Conservation (phyloP, 1,284 basidiomycete species). For the Cryptococcus deneoformans region DNA sequence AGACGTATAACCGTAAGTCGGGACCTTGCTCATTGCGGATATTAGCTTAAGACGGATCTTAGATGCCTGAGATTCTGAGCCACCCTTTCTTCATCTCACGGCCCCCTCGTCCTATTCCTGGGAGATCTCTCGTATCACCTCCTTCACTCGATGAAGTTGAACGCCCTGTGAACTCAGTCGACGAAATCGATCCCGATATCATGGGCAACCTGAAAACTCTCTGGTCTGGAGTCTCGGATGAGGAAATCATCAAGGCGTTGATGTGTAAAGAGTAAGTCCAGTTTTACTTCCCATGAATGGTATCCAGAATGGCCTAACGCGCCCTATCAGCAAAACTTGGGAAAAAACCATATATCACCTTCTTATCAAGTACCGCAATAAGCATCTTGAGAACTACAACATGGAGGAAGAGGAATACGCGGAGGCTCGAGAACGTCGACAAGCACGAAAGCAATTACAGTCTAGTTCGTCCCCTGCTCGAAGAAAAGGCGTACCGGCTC, state of each 20-base stretch:
- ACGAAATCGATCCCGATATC: slow-evolving; percentile 82
- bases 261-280: slow-evolving; percentile 52
- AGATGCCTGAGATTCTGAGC: slow-evolving; percentile 77
- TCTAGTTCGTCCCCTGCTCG: slow-evolving; percentile 25
- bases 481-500: slow-evolving; percentile 22
- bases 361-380: slow-evolving; percentile 70
- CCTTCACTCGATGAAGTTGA: slow-evolving; percentile 69
- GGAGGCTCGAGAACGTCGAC: slow-evolving; percentile 25
- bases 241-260: slow-evolving; percentile 67
- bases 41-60: slow-evolving; percentile 25
- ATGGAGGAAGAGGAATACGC: slow-evolving; percentile 53
- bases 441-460: slow-evolving; percentile 17
- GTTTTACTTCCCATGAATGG: neutral
- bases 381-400: slow-evolving; percentile 64
- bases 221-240: slow-evolving; percentile 75
- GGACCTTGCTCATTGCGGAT: neutral
- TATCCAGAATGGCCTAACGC: neutral
- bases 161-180: slow-evolving; percentile 59
- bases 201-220: slow-evolving; percentile 86
- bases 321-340: slow-evolving; percentile 66
- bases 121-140: slow-evolving; percentile 59
- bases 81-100: slow-evolving; percentile 87
- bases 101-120: slow-evolving; percentile 56
- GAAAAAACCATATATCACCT: slow-evolving; percentile 91
- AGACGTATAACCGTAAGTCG: slow-evolving; percentile 75